A percentile compares a stretch with the other conserved stretches of the same genome.
phyloP scores from a whole-genome alignment of 495 filamentous ascomycete genomes.

The Geopyxis carbonaria region DNA sequence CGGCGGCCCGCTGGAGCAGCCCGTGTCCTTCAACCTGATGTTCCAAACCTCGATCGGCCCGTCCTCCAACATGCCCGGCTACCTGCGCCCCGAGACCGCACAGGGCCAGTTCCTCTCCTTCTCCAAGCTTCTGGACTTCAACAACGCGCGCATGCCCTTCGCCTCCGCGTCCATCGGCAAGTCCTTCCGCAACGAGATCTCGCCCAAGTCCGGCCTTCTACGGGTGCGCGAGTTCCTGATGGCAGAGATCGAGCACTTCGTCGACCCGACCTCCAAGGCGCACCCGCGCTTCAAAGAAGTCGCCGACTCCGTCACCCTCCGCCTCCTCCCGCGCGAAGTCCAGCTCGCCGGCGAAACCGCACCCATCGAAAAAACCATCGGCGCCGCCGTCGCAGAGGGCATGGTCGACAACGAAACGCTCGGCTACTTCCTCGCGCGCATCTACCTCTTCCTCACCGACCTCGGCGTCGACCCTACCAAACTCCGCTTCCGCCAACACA shows the following conservation, averaged over 20 bases:
- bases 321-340: conserved; percentile 40
- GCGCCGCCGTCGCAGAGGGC: conserved; percentile 40
- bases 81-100: conserved; percentile 55
- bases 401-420: conserved; percentile 54
- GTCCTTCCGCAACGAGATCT: conserved; percentile 69
- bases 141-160: conserved; percentile 56
- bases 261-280: conserved; percentile 58
- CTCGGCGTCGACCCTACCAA: conserved; percentile 46
- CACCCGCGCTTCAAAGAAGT: conserved; percentile 54
- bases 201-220: conserved; percentile 53
- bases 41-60: conserved; percentile 59
- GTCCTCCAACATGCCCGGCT: conserved; percentile 39
- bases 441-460: conserved; percentile 44
- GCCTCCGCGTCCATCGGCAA: conserved; percentile 63
- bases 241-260: conserved; percentile 71
- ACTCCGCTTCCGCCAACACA: conserved; percentile 51
- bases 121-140: conserved; percentile 60
- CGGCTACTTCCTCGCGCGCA: conserved; percentile 50
- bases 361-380: conserved; percentile 37
- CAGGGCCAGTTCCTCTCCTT: conserved; percentile 66
- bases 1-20: conserved; percentile 39
- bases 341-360: conserved; percentile 44
- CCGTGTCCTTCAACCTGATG: conserved; percentile 65
- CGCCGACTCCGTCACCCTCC: conserved; percentile 40
- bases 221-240: conserved; percentile 68